Base-by-base conservation (phyloP, 2,329 filamentous ascomycete genomes). In the Emmonsiellopsis sp. region DNA sequence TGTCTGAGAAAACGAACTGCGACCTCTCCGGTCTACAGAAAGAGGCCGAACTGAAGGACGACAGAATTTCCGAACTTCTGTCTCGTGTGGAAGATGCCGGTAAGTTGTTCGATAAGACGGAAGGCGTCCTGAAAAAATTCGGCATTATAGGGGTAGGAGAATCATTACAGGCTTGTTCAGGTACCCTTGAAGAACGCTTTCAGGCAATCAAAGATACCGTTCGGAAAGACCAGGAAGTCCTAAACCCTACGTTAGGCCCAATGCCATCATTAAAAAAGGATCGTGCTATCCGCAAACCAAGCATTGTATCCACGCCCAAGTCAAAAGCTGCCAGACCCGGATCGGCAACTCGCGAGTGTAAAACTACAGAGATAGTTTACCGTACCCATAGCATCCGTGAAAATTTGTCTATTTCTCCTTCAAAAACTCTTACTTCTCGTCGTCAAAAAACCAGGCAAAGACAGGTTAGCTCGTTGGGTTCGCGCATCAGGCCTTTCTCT, bases 401-500 rank as follows among this genome's bases (percentile, higher is more conserved):
- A 36, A 56, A 44, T 46, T 36, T 55, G 9, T 50, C 52, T 14
- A 45, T 43, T 14, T 57, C 54, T 27, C 14, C 45, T 21, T 54
- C 39, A 33, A 21, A 52, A 3, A 46, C 44, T 4, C 31, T 39
- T 31, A 34, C 36, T 5, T 45, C 44, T 32, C 46, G 42, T 27
- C 32, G 17, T 11, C 46, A 43, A 42, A 49, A 53, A 14, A 40
- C 17, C 3, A 32, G n/a, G 5, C 42, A 39, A 17, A 40, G 21
- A 9, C 13, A 14, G 3, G 8, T 34, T 40, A 36, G 36, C 17
- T 42, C 33, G 3, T 53, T 39, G 2, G 17, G 11, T 11, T 32
- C 40, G 5, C n/a, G 27, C 17, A 71, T 71, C 33, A 59, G 67
- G 8, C 65, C 69, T 2, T 71, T 71, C 47, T 64, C 67, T 3